Conservation (phyloP, 2,329 filamentous ascomycete genomes). For the Pseudophaeomoniella oleicola region DNA sequence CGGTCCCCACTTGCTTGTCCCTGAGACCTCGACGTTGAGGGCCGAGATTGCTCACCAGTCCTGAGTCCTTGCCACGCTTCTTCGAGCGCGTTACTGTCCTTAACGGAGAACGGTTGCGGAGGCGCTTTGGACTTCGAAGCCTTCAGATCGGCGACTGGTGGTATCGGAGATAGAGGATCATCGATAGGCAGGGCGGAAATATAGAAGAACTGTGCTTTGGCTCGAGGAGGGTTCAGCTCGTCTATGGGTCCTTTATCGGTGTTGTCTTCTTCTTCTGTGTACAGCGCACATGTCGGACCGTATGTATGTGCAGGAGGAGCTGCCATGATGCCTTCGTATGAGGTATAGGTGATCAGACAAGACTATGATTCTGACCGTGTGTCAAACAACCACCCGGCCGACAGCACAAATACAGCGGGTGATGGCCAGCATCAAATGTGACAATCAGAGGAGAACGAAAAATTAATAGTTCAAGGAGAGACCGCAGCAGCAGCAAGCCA, state of each 20-base stretch:
- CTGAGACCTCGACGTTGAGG: not conserved
- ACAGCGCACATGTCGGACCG: constrained; percentile 41
- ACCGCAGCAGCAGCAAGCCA: no score
- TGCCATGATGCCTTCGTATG: no score
- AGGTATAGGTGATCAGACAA: no score
- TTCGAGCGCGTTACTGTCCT: constrained; percentile 68
- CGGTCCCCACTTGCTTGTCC: not conserved
- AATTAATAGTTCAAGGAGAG: no score
- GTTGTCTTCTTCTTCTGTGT: constrained; percentile 17
- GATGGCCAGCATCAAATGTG: no score
- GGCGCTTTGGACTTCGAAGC: constrained; percentile 41
- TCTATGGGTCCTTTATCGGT: constrained; percentile 5
- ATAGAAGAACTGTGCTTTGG: constrained; percentile 72
- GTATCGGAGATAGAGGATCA: constrained; percentile 63
- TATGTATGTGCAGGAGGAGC: no score
- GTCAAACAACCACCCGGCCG: no score
- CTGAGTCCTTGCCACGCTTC: constrained; percentile 55
- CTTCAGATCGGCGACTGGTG: constrained; percentile 30
- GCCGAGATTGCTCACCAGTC: not conserved
- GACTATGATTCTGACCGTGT: no score
- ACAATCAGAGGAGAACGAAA: no score
- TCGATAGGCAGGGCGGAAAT: constrained; percentile 70
- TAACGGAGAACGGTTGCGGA: constrained; percentile 62
- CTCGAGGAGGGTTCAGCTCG: constrained; percentile 36
- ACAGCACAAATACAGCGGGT: no score